A percentile compares a stretch with the other conserved stretches of the same genome.
These are phyloP conservation scores for Chaetothyriales sp. DNA, from an alignment of 2,329 filamentous ascomycete genomes.

Conservation along the genomic window DNA sequence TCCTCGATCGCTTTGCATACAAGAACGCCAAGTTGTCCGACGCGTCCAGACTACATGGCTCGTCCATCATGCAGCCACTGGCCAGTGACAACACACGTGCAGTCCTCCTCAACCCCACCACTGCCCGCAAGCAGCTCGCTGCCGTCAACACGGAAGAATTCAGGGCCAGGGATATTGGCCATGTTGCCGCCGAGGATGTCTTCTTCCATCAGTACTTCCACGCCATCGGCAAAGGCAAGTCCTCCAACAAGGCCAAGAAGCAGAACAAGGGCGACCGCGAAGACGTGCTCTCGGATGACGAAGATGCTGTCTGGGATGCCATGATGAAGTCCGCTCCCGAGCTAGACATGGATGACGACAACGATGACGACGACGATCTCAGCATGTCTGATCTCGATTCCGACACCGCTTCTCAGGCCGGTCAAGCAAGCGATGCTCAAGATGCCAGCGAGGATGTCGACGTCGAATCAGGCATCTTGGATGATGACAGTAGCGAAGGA, in stretches of 20 bases:
- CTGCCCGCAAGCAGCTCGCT: conserved; percentile 39
- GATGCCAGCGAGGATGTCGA: conserved; percentile 31
- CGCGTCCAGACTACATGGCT: conserved; percentile 51
- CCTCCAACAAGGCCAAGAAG: conserved; percentile 38
- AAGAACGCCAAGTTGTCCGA: conserved; percentile 65
- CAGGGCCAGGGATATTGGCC: conserved; percentile 78
- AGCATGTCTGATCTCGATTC: conserved; percentile 43
- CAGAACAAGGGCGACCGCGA: conserved; percentile 28
- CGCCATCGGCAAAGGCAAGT: conserved; percentile 53
- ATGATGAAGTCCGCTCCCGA: conserved; percentile 71
- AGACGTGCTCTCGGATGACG: conserved; percentile 44
- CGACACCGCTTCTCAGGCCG: conserved; percentile 26
- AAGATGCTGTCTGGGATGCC: conserved; percentile 84
- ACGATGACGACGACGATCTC: conserved; percentile 46
- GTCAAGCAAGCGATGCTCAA: conserved; percentile 32
- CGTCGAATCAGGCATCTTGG: conserved; percentile 16
- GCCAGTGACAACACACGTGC: conserved; percentile 47
- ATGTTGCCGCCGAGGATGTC: conserved; percentile 80
- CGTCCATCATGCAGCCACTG: conserved; percentile 94
- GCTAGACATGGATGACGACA: conserved; percentile 51
- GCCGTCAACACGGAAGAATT: conserved; percentile 78
- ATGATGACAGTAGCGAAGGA: conserved; percentile 42
- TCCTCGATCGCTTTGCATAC: conserved; percentile 98
- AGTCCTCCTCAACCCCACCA: conserved; percentile 47
- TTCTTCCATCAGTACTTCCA: conserved; percentile 99